Evolutionary conservation across 192 early-diverging fungal genomes (phyloP).

Genomic region (Jimgerdemannia lactiflua): DNA sequence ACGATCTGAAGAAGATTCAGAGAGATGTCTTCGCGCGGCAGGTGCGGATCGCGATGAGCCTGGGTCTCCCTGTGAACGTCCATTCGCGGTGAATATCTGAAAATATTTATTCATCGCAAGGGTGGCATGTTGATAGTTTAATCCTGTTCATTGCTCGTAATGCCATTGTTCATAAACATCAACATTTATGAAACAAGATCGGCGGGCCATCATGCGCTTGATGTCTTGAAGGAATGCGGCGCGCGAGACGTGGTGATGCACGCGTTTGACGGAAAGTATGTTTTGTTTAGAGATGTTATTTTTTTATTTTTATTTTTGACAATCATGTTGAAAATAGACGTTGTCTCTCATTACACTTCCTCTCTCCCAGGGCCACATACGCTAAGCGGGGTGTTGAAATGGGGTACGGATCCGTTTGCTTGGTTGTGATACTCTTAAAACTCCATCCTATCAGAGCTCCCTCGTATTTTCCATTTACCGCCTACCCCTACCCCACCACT

Average conservation of each 20-base stretch:
- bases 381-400: conserved; percentile 35
- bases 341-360: background rate
- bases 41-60: conserved; percentile 38
- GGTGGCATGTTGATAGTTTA: too few species aligned
- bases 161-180: too few species aligned
- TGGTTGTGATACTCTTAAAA: too few species aligned
- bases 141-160: too few species aligned
- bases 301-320: background rate
- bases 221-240: conserved; percentile 40
- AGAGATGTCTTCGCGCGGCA: conserved; percentile 45
- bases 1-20: conserved; percentile 45
- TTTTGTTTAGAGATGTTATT: background rate
- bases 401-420: conserved; percentile 12
- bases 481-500: background rate
- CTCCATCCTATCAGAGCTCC: too few species aligned
- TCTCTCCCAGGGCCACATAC: conserved; percentile 28
- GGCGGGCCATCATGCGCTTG: conserved; percentile 53
- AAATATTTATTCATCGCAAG: background rate
- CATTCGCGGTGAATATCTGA: conserved; percentile 40
- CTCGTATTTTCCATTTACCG: background rate
- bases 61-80: conserved; percentile 48
- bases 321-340: background rate
- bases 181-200: conserved; percentile 9
- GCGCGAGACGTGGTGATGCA: conserved; percentile 49
- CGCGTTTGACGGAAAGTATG: conserved; percentile 54